Evolutionary conservation across 768 basidiomycete genomes (phyloP).

Genomic region (Boletus coccyginus): DNA sequence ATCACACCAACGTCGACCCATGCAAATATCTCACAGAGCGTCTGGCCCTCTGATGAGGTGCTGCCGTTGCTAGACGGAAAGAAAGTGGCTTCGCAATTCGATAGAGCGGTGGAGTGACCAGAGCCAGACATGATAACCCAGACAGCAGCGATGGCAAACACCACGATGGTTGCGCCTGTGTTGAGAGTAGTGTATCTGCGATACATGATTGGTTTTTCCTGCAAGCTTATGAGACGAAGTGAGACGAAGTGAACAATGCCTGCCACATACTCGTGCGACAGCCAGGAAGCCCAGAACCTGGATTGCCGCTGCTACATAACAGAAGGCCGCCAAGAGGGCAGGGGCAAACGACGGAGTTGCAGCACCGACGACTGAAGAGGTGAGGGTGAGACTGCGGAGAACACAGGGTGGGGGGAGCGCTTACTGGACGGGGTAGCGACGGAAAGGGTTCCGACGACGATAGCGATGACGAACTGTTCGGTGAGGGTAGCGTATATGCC

Average conservation of each 20-base stretch:
- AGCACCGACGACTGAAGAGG: slow-evolving; percentile 74
- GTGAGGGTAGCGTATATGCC: slow-evolving; percentile 81
- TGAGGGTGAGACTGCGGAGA: slow-evolving; percentile 10
- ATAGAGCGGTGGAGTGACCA: slow-evolving; percentile 69
- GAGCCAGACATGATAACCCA: slow-evolving; percentile 82
- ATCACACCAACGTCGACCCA: slow-evolving; percentile 94
- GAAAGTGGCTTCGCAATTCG: slow-evolving; percentile 60
- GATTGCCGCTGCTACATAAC: slow-evolving; percentile 69
- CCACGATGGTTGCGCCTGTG: slow-evolving; percentile 47
- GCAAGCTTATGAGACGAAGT: slow-evolving; percentile 7
- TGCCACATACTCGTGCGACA: slow-evolving; percentile 61
- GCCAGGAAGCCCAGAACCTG: slow-evolving; percentile 87
- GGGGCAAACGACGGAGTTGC: slow-evolving; percentile 75
- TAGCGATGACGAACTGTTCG: slow-evolving; percentile 70
- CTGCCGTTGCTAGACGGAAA: slow-evolving; percentile 41
- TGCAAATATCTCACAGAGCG: slow-evolving; percentile 84
- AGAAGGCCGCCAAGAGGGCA: slow-evolving; percentile 70
- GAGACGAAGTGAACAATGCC: not conserved
- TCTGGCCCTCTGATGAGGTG: slow-evolving; percentile 51
- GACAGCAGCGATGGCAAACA: slow-evolving; percentile 74
- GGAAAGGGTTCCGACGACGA: slow-evolving; percentile 69
- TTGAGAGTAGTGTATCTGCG: slow-evolving; percentile 71
- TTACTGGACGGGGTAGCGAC: slow-evolving; percentile 78
- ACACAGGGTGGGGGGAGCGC: slow-evolving; percentile 25
- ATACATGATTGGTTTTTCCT: slow-evolving; percentile 69